Conservation (phyloP, 2,329 filamentous ascomycete species). For the Paradendryphiella salina region DNA sequence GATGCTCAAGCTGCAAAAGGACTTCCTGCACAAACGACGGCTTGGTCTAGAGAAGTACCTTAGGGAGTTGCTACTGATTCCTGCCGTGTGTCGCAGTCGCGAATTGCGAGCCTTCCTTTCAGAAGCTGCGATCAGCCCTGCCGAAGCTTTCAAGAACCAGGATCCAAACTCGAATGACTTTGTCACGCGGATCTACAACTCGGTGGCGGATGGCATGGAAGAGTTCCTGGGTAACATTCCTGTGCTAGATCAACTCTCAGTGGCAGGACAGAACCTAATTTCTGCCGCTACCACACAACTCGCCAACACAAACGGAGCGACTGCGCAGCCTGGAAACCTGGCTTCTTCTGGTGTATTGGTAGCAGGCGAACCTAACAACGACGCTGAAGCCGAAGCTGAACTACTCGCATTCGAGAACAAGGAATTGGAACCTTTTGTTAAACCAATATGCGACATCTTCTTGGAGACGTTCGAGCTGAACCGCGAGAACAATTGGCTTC, state of each 20-base stretch:
- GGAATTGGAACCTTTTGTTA: constrained; percentile 92
- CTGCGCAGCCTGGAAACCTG: constrained; percentile 17
- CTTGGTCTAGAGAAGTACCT: constrained; percentile 84
- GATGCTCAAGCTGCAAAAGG: constrained; percentile 94
- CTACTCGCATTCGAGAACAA: constrained; percentile 82
- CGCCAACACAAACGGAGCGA: constrained; percentile 38
- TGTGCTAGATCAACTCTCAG: constrained; percentile 89
- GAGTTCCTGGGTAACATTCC: constrained; percentile 96
- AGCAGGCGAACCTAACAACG: constrained; percentile 53
- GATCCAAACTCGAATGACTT: constrained; percentile 68
- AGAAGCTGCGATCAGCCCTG: constrained; percentile 75
- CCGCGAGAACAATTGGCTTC: constrained; percentile 93
- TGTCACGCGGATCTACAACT: constrained; percentile 93
- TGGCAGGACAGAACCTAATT: constrained; percentile 88
- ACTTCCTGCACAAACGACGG: constrained; percentile 89
- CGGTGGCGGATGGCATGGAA: constrained; percentile 96
- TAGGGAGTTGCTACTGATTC: constrained; percentile 74
- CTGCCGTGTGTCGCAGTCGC: constrained; percentile 90
- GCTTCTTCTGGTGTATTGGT: constrained; percentile 40
- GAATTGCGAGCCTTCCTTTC: constrained; percentile 92
- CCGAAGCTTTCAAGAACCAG: constrained; percentile 64
- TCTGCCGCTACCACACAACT: constrained; percentile 67
- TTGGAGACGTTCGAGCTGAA: constrained; percentile 94
- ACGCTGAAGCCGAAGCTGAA: constrained; percentile 86
- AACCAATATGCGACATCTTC: constrained; percentile 97